Percentiles rank a stretch among this genome's conserved stretches.
These are phyloP conservation scores for Penicillium fuscoglaucum DNA, from an alignment of 2,329 filamentous ascomycete genomes.

Conservation along the genomic window DNA sequence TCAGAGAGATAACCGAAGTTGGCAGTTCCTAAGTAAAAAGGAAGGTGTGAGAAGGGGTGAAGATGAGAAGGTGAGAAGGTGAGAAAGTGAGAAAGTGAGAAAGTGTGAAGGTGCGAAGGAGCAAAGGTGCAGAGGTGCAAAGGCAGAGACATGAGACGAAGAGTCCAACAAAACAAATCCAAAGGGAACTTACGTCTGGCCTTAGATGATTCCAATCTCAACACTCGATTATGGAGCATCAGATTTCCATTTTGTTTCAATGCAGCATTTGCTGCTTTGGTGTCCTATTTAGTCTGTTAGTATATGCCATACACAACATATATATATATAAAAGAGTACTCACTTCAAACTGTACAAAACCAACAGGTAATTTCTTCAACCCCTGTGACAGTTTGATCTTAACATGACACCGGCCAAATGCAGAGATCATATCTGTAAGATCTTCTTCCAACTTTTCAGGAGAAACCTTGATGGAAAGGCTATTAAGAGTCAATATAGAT, in stretches of 20 bases:
- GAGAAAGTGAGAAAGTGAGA: neutral
- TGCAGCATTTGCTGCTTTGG: conserved; percentile 13
- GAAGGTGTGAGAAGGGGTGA: neutral
- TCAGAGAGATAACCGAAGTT: neutral
- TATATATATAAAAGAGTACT: neutral
- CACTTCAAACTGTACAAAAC: conserved; percentile 44
- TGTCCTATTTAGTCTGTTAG: conserved; percentile 1
- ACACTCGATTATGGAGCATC: neutral
- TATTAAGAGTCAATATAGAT: conserved; percentile 19
- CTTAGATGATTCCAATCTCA: conserved; percentile 5
- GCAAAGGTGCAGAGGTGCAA: neutral
- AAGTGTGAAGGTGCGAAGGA: neutral
- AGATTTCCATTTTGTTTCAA: conserved; percentile 1
- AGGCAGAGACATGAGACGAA: neutral
- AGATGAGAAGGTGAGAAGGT: neutral
- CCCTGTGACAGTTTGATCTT: conserved; percentile 32
- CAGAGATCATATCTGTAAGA: conserved; percentile 32
- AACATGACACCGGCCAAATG: conserved; percentile 37
- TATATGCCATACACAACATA: neutral
- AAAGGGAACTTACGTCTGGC: neutral
- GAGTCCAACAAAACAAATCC: neutral
- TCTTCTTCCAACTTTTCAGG: conserved; percentile 32
- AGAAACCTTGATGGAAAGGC: conserved; percentile 28
- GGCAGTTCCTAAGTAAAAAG: conserved; percentile 1
- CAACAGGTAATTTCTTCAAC: conserved; percentile 38